Conservation (phyloP, 176 grass and related monocot species). For the sorghum (Sorghum bicolor) region DNA sequence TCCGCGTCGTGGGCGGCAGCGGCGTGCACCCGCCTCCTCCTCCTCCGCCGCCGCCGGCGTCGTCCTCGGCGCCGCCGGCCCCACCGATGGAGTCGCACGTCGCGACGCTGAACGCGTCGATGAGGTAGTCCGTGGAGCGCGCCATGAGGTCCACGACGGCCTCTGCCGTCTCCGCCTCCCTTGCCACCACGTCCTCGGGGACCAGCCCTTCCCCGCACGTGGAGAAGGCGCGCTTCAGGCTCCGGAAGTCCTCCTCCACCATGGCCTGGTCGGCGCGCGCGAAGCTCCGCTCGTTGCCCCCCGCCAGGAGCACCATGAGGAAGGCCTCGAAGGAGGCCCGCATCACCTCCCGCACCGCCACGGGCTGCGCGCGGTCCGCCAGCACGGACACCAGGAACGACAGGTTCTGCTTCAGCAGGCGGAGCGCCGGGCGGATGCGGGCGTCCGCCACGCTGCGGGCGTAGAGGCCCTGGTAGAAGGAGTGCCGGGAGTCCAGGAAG, state of each 20-base stretch:
- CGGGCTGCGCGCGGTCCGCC: slow-evolving; percentile 55
- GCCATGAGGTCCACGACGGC: slow-evolving; percentile 72
- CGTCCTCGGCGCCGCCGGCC: neutral
- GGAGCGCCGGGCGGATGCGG: slow-evolving; percentile 54
- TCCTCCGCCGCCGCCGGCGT: too few relatives aligned
- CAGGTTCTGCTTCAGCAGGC: slow-evolving; percentile 73
- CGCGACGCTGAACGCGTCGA: slow-evolving; percentile 53
- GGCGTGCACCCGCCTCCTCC: neutral
- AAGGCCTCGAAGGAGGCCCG: slow-evolving; percentile 65
- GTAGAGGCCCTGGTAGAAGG: slow-evolving; percentile 61
- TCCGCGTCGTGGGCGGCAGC: slow-evolving; percentile 64
- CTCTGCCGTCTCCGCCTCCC: slow-evolving; percentile 46
- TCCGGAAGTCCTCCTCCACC: slow-evolving; percentile 70
- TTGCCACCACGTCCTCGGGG: slow-evolving; percentile 55
- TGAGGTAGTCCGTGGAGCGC: slow-evolving; percentile 51
- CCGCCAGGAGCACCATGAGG: slow-evolving; percentile 72
- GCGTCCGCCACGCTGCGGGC: slow-evolving; percentile 37
- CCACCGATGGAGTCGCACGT: slow-evolving; percentile 58
- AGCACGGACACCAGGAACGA: slow-evolving; percentile 62
- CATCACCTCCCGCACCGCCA: slow-evolving; percentile 64
- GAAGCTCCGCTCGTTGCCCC: slow-evolving; percentile 67
- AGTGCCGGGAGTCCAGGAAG: slow-evolving; percentile 67
- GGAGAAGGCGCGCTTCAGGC: slow-evolving; percentile 74
- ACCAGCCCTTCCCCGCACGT: slow-evolving; percentile 65
- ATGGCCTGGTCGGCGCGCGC: slow-evolving; percentile 43